Conservation (phyloP, 2,329 filamentous ascomycete genomes). For the Rhexocercosporidium sp. region DNA sequence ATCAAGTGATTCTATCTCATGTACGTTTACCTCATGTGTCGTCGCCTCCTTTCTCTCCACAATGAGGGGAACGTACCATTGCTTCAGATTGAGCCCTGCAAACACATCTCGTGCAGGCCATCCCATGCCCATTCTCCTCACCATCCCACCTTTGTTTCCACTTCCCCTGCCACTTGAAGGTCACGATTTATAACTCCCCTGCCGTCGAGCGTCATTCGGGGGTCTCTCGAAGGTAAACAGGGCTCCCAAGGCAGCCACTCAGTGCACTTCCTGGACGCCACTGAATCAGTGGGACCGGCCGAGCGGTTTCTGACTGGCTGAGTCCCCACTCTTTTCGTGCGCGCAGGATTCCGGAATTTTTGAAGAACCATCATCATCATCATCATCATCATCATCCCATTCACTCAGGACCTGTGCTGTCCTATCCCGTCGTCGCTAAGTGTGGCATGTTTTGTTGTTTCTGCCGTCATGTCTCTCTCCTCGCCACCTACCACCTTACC, state of each 20-base stretch:
- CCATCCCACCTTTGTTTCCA: background rate
- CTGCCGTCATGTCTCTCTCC: background rate
- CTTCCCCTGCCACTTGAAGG: background rate
- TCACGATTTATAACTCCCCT: constrained; percentile 4
- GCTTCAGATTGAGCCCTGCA: background rate
- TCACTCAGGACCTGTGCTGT: no score
- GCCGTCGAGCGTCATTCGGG: constrained; percentile 6
- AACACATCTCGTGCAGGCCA: background rate
- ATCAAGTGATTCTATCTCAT: no score
- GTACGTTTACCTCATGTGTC: background rate
- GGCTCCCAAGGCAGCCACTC: background rate
- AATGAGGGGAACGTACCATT: background rate
- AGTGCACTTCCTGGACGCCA: background rate
- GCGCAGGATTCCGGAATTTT: constrained; percentile 1
- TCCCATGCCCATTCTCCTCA: background rate
- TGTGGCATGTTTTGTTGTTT: background rate
- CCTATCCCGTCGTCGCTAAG: no score
- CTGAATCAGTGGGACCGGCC: background rate
- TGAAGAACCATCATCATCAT: background rate
- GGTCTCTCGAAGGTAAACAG: background rate
- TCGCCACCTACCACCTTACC: background rate
- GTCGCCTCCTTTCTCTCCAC: background rate
- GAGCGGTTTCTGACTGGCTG: background rate
- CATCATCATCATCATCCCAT: no score
- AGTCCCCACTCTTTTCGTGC: background rate